Base-by-base conservation (phyloP, 2,329 filamentous ascomycete genomes). In the Coccinonectria pachysandricola region DNA sequence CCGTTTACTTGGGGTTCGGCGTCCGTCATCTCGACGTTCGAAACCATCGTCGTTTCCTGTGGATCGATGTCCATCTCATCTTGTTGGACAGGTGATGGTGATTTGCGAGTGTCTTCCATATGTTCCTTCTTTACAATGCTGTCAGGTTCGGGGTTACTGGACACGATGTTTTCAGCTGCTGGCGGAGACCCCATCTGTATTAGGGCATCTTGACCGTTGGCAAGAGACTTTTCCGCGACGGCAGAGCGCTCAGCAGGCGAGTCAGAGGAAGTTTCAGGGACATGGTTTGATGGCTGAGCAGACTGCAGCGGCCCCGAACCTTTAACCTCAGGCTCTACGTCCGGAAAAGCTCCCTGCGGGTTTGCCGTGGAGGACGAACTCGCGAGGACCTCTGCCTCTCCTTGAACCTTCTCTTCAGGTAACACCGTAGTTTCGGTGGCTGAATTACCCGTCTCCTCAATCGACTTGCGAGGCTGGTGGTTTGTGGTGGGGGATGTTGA, bases 11-110 rank as follows among this genome's bases (percentile, higher is more conserved):
- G 17, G 2, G 12, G 10, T 8, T 8, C n/a, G 11, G 18, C 12
- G 7, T 45, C 37, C 13, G 39, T 14, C 32, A 43, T 44, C 18
- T 40, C 42, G 5, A 34, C 14, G 18, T 43, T 39, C 28, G 37
- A 30, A 9, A 24, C 17, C 12, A 23, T 23, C 11, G 30, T 25
- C 10, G n/a, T n/a, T n/a, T 36, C 32, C 12, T 34, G 23, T 8
- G 30, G 21, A 20, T 40, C 40, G 18, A 43, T 28, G 6, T 43
- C 40, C 37, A 46, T 43, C 19, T 35, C 30, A 23, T 40, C 30
- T 15, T 40, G 31, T 15, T 33, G 13, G 15, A 12, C 7, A 12
- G 9, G 13, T 19, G 15, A 19, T 12, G 16, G 7, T 12, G 8
- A 8, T 10, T n/a, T 25, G 18, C 11, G 23, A 30, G 30, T 10